Evolutionary conservation across 169 alveolate genomes (phyloP).

Genomic region (Blepharisma undulans): DNA sequence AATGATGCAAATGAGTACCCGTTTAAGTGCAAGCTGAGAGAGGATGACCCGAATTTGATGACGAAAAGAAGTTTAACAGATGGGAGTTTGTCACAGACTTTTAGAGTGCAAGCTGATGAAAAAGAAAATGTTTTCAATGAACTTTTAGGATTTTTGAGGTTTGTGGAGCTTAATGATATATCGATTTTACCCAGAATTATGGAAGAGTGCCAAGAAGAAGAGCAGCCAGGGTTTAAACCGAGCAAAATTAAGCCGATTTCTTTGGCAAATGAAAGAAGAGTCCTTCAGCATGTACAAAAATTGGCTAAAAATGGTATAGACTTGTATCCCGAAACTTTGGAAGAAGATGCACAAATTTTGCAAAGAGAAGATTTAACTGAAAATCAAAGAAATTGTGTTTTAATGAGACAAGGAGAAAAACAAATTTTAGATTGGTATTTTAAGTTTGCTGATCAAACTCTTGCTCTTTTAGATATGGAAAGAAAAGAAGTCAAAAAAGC

Average conservation of each 20-base stretch:
- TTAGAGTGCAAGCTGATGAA: conserved; percentile 42
- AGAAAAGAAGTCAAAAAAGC: conserved; percentile 18
- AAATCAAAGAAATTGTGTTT: conserved; percentile 51
- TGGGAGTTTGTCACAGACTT: conserved; percentile 32
- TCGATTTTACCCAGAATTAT: neutral
- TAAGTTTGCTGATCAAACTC: neutral
- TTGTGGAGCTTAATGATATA: conserved; percentile 36
- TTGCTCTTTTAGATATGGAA: neutral
- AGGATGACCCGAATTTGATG: conserved; percentile 43
- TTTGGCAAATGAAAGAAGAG: conserved; percentile 47
- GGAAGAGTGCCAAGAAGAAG: conserved; percentile 36
- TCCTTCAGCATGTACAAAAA: conserved; percentile 34
- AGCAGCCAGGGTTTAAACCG: conserved; percentile 38
- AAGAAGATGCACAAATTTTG: conserved; percentile 49
- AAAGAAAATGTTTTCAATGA: conserved; percentile 40
- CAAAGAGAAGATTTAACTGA: conserved; percentile 20
- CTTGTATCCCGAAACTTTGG: conserved; percentile 43
- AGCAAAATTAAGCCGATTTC: conserved; percentile 48
- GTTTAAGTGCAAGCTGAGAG: conserved; percentile 36
- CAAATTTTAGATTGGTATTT: conserved; percentile 39
- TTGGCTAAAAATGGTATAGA: neutral
- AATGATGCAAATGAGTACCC: conserved; percentile 71
- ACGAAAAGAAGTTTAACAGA: conserved; percentile 36
- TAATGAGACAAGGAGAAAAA: conserved; percentile 59
- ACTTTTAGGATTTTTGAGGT: conserved; percentile 52